These are phyloP conservation scores for Entonaema liquescens DNA, from an alignment of 495 filamentous ascomycete species.

Conservation along the genomic window DNA sequence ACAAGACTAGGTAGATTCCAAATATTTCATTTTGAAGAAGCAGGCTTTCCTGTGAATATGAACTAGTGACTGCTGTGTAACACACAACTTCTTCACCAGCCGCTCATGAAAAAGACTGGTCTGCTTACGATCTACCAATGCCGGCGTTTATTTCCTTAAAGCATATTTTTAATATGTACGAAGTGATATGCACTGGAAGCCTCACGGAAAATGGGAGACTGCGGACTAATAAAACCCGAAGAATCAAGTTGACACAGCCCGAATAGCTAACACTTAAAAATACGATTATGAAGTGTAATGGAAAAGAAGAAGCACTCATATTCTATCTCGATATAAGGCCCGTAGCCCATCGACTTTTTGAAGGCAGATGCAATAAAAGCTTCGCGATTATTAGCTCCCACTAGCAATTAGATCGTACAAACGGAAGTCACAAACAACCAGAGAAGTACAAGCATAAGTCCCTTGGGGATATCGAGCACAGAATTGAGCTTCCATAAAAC, in stretches of 20 bases:
- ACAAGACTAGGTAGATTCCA: too few species aligned
- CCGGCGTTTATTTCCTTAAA: too few species aligned
- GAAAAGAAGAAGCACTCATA: neutral
- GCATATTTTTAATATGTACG: too few species aligned
- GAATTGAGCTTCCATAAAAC: neutral
- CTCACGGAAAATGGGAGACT: too few species aligned
- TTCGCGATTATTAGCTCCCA: neutral
- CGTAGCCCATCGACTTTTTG: neutral
- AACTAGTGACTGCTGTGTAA: neutral
- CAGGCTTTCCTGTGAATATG: neutral
- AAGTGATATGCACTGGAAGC: too few species aligned
- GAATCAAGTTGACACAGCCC: too few species aligned
- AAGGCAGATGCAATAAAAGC: neutral
- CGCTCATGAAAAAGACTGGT: neutral
- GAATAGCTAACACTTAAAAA: too few species aligned
- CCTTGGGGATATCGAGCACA: neutral
- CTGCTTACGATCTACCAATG: neutral
- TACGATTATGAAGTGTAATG: too few species aligned
- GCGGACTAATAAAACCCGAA: too few species aligned
- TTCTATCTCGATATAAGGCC: neutral
- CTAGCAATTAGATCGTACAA: neutral
- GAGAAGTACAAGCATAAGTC: neutral
- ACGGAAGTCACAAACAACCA: neutral
- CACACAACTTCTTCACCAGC: neutral
- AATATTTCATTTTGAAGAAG: neutral